phyloP scores from a whole-genome alignment of 2,329 filamentous ascomycete species.

The Penicillium sp. region DNA sequence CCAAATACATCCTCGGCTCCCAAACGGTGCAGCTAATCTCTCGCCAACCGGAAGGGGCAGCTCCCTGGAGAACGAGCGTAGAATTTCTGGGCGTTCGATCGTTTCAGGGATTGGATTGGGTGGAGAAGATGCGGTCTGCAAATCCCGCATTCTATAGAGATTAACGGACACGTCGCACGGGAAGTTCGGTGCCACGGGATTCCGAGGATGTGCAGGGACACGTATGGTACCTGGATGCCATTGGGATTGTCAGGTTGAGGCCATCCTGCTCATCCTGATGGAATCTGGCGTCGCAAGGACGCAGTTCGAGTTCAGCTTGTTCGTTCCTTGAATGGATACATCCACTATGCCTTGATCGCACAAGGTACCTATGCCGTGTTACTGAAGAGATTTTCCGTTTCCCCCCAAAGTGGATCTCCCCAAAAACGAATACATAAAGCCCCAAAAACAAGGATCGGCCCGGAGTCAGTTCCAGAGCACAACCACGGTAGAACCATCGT shows the following conservation, averaged over 20 bases:
- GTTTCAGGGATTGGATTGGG: not conserved
- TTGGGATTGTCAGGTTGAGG: not conserved
- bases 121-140: slow-evolving; percentile 4
- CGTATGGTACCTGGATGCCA: not conserved
- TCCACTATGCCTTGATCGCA: not conserved
- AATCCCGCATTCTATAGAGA: not conserved
- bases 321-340: not conserved
- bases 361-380: not conserved
- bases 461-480: not conserved
- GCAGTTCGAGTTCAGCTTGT: not conserved
- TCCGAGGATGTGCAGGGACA: not conserved
- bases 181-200: not conserved
- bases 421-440: not conserved
- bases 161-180: slow-evolving; percentile 1
- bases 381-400: not conserved
- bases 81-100: not conserved
- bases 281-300: not conserved
- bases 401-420: not conserved
- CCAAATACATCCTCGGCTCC: not conserved
- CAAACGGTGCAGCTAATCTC: not conserved
- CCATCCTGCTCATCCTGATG: not conserved
- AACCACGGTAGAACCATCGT: not conserved
- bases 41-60: not conserved
- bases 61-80: not conserved
- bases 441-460: not conserved